phyloP scores from a whole-genome alignment of 306 rosid genomes.

The Alnus rubra region DNA sequence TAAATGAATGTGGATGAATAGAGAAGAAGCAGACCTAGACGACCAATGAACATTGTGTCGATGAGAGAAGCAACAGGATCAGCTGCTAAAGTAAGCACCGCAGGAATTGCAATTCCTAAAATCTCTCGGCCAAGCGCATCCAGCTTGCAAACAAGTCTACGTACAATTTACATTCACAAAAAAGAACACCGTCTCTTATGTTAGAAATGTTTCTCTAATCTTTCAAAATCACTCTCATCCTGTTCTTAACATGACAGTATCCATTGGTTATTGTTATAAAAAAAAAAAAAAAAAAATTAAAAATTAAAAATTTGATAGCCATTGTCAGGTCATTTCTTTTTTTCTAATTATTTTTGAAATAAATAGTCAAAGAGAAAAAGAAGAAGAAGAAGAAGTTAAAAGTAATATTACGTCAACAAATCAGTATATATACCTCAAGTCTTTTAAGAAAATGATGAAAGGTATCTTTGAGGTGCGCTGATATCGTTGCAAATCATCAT shows the following conservation, averaged over 20 bases:
- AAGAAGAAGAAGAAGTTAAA: not conserved
- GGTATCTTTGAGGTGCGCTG: constrained; percentile 32
- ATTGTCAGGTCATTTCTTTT: too few species aligned
- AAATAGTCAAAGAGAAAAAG: not conserved
- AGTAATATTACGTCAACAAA: too few species aligned
- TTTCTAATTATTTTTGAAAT: not conserved
- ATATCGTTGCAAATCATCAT: not conserved
- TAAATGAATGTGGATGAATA: too few species aligned
- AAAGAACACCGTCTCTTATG: not conserved
- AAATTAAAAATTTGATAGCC: too few species aligned
- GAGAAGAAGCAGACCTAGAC: constrained; percentile 51
- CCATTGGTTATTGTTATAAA: too few species aligned
- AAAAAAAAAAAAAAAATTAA: too few species aligned
- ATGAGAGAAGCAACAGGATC: constrained; percentile 96
- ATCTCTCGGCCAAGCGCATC: constrained; percentile 75
- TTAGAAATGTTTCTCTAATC: not conserved
- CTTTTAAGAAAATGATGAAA: constrained; percentile 77
- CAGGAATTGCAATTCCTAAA: constrained; percentile 82
- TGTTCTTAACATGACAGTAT: too few species aligned
- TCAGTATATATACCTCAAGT: constrained; percentile 57
- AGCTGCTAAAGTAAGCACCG: constrained; percentile 94
- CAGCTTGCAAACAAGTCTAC: constrained; percentile 74
- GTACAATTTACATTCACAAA: constrained; percentile 26
- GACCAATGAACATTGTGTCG: constrained; percentile 97
- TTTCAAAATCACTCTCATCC: too few species aligned